Evolutionary conservation across 208 protist species (phyloP).

Genomic region (Wallacemonas sp.): DNA sequence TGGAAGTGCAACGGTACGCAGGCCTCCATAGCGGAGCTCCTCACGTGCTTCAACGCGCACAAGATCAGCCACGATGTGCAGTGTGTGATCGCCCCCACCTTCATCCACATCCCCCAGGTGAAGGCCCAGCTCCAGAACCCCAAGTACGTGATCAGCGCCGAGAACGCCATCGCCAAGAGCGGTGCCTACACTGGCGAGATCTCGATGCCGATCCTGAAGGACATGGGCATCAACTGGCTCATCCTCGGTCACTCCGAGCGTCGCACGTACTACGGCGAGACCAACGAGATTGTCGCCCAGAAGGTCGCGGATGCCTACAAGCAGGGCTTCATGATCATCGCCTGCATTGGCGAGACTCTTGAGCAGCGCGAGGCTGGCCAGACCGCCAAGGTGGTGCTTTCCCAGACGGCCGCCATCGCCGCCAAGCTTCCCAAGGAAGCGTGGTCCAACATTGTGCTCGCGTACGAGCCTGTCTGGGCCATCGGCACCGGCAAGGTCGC

Average conservation of each 20-base stretch:
- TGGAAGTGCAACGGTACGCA: slow-evolving; percentile 95
- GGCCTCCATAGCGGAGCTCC: slow-evolving; percentile 68
- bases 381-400: slow-evolving; percentile 90
- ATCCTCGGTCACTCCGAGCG: slow-evolving; percentile 98
- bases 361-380: slow-evolving; percentile 91
- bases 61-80: slow-evolving; percentile 77
- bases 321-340: slow-evolving; percentile 94
- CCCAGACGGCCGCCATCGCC: slow-evolving; percentile 91
- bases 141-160: slow-evolving; percentile 76
- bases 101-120: slow-evolving; percentile 80
- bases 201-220: slow-evolving; percentile 91
- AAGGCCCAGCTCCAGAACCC: slow-evolving; percentile 64
- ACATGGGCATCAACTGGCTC: slow-evolving; percentile 92
- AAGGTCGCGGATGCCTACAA: slow-evolving; percentile 89
- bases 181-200: slow-evolving; percentile 93
- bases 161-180: slow-evolving; percentile 88
- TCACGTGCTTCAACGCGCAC: slow-evolving; percentile 74
- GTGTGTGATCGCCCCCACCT: slow-evolving; percentile 86
- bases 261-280: slow-evolving; percentile 94
- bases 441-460: slow-evolving; percentile 95
- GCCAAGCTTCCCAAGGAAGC: slow-evolving; percentile 62
- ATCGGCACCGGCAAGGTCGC: slow-evolving; percentile 98
- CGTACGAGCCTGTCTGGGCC: slow-evolving; percentile 99
- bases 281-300: slow-evolving; percentile 90
- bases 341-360: slow-evolving; percentile 97